Evolutionary conservation across 345 rosid genomes (phyloP), one percentile per base, ranked within the genome.

Genomic region (Lepidium aucheri): DNA sequence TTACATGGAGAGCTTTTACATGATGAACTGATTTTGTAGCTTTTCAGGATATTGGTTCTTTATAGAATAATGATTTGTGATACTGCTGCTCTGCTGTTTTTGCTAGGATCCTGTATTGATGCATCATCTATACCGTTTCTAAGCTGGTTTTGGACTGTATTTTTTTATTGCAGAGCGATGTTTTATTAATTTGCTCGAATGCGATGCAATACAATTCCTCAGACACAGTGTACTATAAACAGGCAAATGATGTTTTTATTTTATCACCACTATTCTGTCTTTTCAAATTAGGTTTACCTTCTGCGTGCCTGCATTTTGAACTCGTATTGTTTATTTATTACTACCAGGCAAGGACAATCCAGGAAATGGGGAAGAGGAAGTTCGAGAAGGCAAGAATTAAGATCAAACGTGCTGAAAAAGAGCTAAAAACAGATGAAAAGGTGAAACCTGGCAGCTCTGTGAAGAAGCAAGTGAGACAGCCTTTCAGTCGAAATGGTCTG

Each of bases 171-270:
- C 86, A 89, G 96, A 81, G 82, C 55, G 96, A 89, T 38, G 73
- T 87, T 46, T 80, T 84, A 65, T 72, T 87, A 56, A 85, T 89
- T 68, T 89, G 94, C 85, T 82, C 94, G 57, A 89, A 89, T 69
- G 94, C 96, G 35, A 87, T 87, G 96, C 84, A 73, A 73, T 89
- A 89, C 63, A 89, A 89, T 81, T 70, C 88, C 7, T 69, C 91
- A 7, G 96, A 87, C 55, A 87, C 94, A 5, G 63, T 87, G 30
- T 89, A 89, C 82, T 60, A 89, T 72, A 87, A 80, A 79, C 96
- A 89, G 82, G 96, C 84, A 63, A 54, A 24, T 28, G 52, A 11
- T 28, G 11, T 74, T 41, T 10, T 32, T 39, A 50, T 70, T 46
- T 71, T 65, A 39, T 64, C 58, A 61, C 54, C 1, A 35, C 1